Evolutionary conservation across 768 basidiomycete species (phyloP).

Genomic region (Panaeolus cyanescens): DNA sequence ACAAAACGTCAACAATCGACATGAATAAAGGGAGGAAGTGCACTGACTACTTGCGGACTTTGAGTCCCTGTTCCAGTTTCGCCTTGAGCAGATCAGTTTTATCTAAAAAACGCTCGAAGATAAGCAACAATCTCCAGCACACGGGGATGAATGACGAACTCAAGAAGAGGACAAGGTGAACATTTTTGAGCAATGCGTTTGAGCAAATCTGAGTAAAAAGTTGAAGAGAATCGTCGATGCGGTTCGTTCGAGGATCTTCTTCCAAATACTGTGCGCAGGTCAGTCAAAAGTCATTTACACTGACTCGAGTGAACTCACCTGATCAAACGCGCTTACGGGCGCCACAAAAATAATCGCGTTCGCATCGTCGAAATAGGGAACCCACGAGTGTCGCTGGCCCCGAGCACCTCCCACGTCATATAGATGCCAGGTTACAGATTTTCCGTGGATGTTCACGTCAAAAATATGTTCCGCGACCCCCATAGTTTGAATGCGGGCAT

Average conservation of each 20-base stretch:
- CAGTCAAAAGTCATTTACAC: background rate
- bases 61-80: slow-evolving; percentile 71
- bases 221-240: slow-evolving; percentile 88
- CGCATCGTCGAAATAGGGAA: slow-evolving; percentile 76
- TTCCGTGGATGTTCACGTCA: slow-evolving; percentile 79
- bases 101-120: slow-evolving; percentile 38
- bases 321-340: slow-evolving; percentile 79
- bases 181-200: slow-evolving; percentile 75
- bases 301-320: slow-evolving; percentile 38
- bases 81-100: slow-evolving; percentile 77
- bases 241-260: slow-evolving; percentile 82
- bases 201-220: slow-evolving; percentile 86
- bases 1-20: slow-evolving; percentile 8
- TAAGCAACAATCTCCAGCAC: slow-evolving; percentile 3
- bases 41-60: slow-evolving; percentile 79
- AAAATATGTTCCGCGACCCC: slow-evolving; percentile 85
- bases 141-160: slow-evolving; percentile 38
- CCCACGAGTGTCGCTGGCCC: slow-evolving; percentile 76
- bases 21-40: background rate
- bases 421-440: slow-evolving; percentile 72
- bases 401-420: slow-evolving; percentile 74
- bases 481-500: slow-evolving; percentile 91
- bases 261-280: slow-evolving; percentile 65
- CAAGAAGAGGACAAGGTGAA: slow-evolving; percentile 59
- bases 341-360: slow-evolving; percentile 83